phyloP scores from a whole-genome alignment of 2,329 filamentous ascomycete species.

The Ambrosiella beaveri region DNA sequence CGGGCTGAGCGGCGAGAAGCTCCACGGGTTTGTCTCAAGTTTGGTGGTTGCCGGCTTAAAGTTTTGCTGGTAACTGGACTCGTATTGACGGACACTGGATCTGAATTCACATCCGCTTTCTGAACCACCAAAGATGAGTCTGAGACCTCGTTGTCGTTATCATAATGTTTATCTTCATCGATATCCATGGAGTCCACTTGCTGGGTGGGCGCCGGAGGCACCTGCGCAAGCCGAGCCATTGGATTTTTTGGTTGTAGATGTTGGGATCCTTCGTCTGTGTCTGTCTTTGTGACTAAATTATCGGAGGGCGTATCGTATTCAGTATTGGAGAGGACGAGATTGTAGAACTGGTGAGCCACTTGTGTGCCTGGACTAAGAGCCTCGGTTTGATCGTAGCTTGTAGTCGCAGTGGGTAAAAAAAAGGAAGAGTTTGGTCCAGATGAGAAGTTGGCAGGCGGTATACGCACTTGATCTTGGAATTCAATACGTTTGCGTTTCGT shows the following conservation, averaged over 20 bases:
- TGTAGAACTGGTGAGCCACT: conserved; percentile 9
- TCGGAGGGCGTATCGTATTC: background rate
- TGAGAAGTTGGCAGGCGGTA: conserved; percentile 3
- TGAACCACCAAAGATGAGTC: too few relatives aligned
- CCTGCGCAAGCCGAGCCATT: conserved; percentile 11
- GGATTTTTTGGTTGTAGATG: background rate
- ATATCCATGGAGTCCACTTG: conserved; percentile 8
- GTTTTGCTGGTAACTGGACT: background rate
- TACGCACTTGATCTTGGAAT: conserved; percentile 6
- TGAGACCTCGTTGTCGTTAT: background rate
- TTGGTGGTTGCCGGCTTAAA: background rate
- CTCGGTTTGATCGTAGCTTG: background rate
- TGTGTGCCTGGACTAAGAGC: conserved; percentile 9
- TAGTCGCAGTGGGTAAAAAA: conserved; percentile 6
- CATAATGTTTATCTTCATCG: conserved; percentile 2
- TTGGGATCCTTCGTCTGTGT: background rate
- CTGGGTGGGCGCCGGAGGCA: background rate
- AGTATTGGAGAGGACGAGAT: conserved; percentile 3
- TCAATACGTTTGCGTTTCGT: conserved; percentile 2
- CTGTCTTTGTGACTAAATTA: background rate
- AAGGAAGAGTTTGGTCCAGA: conserved; percentile 4
- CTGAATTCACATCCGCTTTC: too few relatives aligned
- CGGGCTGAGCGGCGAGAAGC: conserved; percentile 5
- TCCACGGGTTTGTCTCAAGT: background rate
- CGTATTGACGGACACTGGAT: too few relatives aligned